These are phyloP conservation scores for Pelargonium nanum DNA, from an alignment of 345 rosid genomes.

Conservation along the genomic window DNA sequence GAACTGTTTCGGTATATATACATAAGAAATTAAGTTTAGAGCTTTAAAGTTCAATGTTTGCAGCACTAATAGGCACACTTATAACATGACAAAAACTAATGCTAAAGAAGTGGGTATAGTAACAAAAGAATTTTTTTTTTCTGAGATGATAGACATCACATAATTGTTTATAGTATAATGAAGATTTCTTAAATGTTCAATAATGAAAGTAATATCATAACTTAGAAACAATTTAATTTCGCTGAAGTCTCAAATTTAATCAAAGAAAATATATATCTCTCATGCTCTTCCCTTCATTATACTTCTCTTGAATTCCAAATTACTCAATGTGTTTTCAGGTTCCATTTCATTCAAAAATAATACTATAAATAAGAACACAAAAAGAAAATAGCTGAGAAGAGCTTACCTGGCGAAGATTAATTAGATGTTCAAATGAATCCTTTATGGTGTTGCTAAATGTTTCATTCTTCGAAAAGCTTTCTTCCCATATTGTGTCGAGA, in stretches of 20 bases:
- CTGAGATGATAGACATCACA: too few relatives aligned
- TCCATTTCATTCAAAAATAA: constrained; percentile 1
- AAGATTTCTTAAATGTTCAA: neutral
- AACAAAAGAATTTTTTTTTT: too few relatives aligned
- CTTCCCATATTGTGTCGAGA: constrained; percentile 85
- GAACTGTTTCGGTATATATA: too few relatives aligned
- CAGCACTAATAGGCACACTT: neutral
- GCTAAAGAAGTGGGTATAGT: neutral
- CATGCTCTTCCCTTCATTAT: neutral
- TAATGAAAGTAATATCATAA: neutral
- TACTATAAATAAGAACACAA: neutral
- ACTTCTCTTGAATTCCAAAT: neutral
- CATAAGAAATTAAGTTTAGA: too few relatives aligned
- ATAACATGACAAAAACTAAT: neutral
- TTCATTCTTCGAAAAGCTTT: constrained; percentile 84
- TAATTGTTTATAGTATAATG: neutral
- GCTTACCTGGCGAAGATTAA: constrained; percentile 90
- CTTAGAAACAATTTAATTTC: neutral
- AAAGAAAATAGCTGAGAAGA: neutral
- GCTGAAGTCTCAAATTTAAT: neutral
- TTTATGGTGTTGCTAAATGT: constrained; percentile 80
- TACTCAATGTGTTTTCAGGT: neutral
- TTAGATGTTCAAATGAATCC: constrained; percentile 90
- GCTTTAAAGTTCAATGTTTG: neutral
- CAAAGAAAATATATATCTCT: neutral